Base-by-base conservation (phyloP, 2,329 filamentous ascomycete genomes). In the Fusarium sp. region DNA sequence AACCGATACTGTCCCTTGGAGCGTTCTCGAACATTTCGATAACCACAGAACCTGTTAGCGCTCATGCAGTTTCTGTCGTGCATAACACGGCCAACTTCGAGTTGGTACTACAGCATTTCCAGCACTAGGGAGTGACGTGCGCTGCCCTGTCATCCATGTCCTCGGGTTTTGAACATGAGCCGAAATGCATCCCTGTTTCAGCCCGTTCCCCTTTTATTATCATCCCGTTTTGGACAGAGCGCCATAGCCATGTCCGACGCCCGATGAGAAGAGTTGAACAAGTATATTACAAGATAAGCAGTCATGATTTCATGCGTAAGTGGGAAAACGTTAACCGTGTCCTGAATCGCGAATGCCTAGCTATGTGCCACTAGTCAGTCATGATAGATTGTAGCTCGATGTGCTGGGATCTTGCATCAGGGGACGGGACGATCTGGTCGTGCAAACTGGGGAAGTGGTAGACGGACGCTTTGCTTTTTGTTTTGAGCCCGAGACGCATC, bases 361-460 rank as follows among this genome's bases (percentile, higher is more conserved):
- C 44, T 42, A 65, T 51, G 57, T 42, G 62, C 38, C 62, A 67
- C 64, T 33, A 45, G 38, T 28, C 47, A 26, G 50, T 65, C 61
- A 57, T 66, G 38, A 61, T 65, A 62, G 62, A 67, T 54, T 39
- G 33, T 68, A 60, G 67, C 56, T 59, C 64, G 57, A 71, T 61
- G 70, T 54, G 44, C 39, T 64, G 58, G 48, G 73, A 75, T 75
- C 73, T 74, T 59, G 65, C 71, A 71, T 69, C 58, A 60, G 61
- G 63, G 55, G 60, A 64, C 73, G 73, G 73, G 73, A 74, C 68
- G 73, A 75, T 75, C 73, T 76, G 61, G 55, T 39, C 41, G 65
- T 59, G 66, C 65, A 57, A 59, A 54, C 62, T 61, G 70, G 70
- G 70, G 67, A 61, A 61, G 42, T 53, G 45, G 36, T 36, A 48